Base-by-base conservation (phyloP, 441 rosid species). In the Gossypium schwendimanii region DNA sequence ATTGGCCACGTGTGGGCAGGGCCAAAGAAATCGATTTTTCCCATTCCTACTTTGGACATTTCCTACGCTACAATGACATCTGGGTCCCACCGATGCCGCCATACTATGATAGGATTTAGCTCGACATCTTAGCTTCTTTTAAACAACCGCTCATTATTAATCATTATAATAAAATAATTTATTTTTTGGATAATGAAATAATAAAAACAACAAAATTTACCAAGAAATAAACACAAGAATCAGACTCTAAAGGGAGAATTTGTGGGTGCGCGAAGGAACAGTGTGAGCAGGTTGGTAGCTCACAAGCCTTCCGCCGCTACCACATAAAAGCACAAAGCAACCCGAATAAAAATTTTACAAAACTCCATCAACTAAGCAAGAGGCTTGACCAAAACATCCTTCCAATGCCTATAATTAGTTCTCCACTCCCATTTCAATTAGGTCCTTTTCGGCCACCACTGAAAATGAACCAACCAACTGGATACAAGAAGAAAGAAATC, bases 1-100 rank as follows among this genome's bases (percentile, higher is more conserved):
- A 65, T 74, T 55, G 75, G 70, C 85, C 84, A 87, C 87, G 86
- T 84, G 91, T 72, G 85, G 76, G 64, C 74, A 76, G 77, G 76
- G 82, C 78, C 31, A 59, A 77, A 59, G 76, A 78, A 50, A 78
- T 75, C 76, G 77, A 75, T 39, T 49, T 49, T 72, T 81, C 84
- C 74, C 54, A 23, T 28, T 15, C 44, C 72, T 11, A 44, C 75
- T 49, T 62, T 59, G 86, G 79, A 78, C 85, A 52, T 60, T 73
- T 76, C 47, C 60, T 28, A 76, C 65, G 78, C 82, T 17, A 76
- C 80, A 75, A 79, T 36, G 63, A 52, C 73, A 49, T 20, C 26
- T 21, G 69, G 82, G 78, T 1, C 28, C 57, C 4, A 28, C 20
- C 10, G 23, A 64, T 55, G 55, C 74, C 52, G 10, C 63, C 63